phyloP scores from a whole-genome alignment of 495 filamentous ascomycete species.

The Podospora sp. region DNA sequence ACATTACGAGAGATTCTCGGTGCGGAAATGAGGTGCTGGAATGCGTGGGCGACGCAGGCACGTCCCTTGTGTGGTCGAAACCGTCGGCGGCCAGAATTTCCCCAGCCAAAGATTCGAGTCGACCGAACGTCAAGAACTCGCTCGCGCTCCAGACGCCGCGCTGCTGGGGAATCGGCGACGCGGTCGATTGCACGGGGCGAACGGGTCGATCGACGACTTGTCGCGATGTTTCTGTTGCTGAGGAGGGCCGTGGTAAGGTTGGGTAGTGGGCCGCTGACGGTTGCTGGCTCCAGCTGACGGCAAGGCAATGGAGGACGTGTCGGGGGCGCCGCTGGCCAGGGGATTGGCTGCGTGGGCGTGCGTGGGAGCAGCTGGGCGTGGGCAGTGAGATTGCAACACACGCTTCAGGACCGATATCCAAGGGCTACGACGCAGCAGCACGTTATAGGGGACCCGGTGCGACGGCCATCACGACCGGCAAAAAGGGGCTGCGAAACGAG shows the following conservation, averaged over 20 bases:
- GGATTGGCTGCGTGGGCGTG: slow-evolving; percentile 25
- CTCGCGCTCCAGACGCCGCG: slow-evolving; percentile 9
- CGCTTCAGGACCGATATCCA: slow-evolving; percentile 14
- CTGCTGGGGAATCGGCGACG: slow-evolving; percentile 8
- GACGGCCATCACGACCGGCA: not conserved
- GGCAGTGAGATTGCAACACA: slow-evolving; percentile 16
- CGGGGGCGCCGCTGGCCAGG: slow-evolving; percentile 14
- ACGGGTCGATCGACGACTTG: slow-evolving; percentile 9
- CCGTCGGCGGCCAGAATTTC: not conserved
- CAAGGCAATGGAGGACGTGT: slow-evolving; percentile 17
- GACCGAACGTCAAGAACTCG: slow-evolving; percentile 7
- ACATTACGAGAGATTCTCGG: slow-evolving; percentile 33
- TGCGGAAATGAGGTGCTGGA: slow-evolving; percentile 28
- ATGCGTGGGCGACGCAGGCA: slow-evolving; percentile 32
- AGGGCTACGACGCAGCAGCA: slow-evolving; percentile 4
- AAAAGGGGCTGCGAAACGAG: slow-evolving; percentile 1
- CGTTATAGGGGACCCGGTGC: slow-evolving; percentile 5
- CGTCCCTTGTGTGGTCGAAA: slow-evolving; percentile 28
- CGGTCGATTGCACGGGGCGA: not conserved
- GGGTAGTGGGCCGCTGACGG: slow-evolving; percentile 9
- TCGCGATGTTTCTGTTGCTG: not conserved
- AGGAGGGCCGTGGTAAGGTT: not conserved
- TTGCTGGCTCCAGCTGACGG: slow-evolving; percentile 15
- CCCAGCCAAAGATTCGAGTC: slow-evolving; percentile 3
- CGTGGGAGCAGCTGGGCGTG: not conserved